Evolutionary conservation across 164 flowering plant genomes (phyloP), one percentile per base, ranked within the genome.

Genomic region (Aristolochia californica): DNA sequence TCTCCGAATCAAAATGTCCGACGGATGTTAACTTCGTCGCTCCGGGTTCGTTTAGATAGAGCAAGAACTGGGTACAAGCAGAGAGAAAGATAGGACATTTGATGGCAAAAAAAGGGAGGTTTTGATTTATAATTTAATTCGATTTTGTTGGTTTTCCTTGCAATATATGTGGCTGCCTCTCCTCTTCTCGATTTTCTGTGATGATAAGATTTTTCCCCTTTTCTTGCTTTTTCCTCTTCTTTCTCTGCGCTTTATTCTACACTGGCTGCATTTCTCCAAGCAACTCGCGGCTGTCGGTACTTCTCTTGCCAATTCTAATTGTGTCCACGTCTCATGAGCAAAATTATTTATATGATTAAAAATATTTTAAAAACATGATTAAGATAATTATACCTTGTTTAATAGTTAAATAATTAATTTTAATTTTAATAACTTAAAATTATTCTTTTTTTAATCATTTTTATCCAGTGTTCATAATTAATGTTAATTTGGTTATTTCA

Each of bases 121-220:
- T 2, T 34, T 20, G 18, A 17, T 47, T 22, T 52, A 13, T 21
- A 15, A 22, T 52, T 52, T 52, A n/a, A 48, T 48, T 48, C 22
- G 12, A n/a, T n/a, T 48, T 22, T 48, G 51, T 16, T 48, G 51
- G 20, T 10, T 22, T 12, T 16, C 7, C 2, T 24, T 22, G 17
- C 26, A 25, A 30, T 22, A 21, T 52, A 15, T 24, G 55, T 52
- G 55, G 55, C 55, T 52, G 55, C 17, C 30, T 52, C 24, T 24
- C 55, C 50, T 47, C 50, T 47, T 47, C 7, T 20, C 50, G 18
- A 47, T 47, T 47, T 47, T 17, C 4, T 34, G 40, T 34, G 40
- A 20, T 47, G 50, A 47, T 47, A 47, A 47, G 50, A n/a, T 47
- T 47, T 47, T 47, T 12, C 10, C 40, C 40, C 10, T 45, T 47